Conservation (phyloP, 805 yeast species). For the Kuraishia piskuri region DNA sequence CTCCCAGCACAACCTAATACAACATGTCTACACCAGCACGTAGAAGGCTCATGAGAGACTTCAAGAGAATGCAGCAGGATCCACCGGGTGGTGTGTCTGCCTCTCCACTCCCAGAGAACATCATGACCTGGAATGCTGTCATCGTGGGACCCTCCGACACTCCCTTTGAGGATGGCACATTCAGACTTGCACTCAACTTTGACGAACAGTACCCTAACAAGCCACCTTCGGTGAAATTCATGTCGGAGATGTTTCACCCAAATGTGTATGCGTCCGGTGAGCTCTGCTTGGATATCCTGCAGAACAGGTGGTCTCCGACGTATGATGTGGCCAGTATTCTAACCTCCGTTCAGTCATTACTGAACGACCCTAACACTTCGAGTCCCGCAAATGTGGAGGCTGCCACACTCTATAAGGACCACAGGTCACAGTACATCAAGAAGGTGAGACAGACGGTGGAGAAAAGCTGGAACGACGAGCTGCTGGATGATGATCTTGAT, state of each 20-base stretch:
- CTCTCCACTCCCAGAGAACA: slow-evolving; percentile 93
- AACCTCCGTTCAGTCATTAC: slow-evolving; percentile 83
- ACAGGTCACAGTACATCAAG: slow-evolving; percentile 83
- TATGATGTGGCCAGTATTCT: slow-evolving; percentile 94
- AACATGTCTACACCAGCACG: slow-evolving; percentile 97
- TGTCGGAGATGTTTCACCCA: slow-evolving; percentile 96
- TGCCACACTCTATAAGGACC: slow-evolving; percentile 91
- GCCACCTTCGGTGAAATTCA: slow-evolving; percentile 88
- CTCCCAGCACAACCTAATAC: not conserved
- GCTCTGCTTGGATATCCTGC: slow-evolving; percentile 89
- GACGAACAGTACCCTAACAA: slow-evolving; percentile 97
- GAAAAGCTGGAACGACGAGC: slow-evolving; percentile 83
- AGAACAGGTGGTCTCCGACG: slow-evolving; percentile 97
- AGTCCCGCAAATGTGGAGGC: slow-evolving; percentile 99
- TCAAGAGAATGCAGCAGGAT: slow-evolving; percentile 95
- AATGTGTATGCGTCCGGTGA: slow-evolving; percentile 95
- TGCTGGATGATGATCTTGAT: slow-evolving; percentile 48
- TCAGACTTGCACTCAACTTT: slow-evolving; percentile 75
- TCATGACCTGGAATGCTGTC: slow-evolving; percentile 97
- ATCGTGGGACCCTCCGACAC: slow-evolving; percentile 97
- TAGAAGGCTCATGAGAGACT: slow-evolving; percentile 97
- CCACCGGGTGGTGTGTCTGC: slow-evolving; percentile 98
- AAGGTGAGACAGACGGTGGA: slow-evolving; percentile 94
- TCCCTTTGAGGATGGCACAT: slow-evolving; percentile 97
- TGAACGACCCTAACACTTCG: slow-evolving; percentile 93